Evolutionary conservation across 1,139 yeast genomes (phyloP), one percentile per base, ranked within the genome.

Genomic region (Sugiyamaella grinbergsii): DNA sequence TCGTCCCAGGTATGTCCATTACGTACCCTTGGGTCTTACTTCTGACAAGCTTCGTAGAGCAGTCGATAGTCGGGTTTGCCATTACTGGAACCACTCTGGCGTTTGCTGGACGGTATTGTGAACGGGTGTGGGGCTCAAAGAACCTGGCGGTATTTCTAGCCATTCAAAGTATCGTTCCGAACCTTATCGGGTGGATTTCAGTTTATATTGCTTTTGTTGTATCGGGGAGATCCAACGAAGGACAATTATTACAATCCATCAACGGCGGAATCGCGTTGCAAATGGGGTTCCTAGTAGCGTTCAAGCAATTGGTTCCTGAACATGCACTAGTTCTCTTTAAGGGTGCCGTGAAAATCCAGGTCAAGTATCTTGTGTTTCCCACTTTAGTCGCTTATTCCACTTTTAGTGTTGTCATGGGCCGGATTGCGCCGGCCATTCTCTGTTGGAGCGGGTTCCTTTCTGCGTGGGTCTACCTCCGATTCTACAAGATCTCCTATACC

Each of bases 241-340:
- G 42, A 2, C 41, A 42, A 4, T 22, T 54, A 36, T 43, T 56
- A 19, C 49, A 45, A 19, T 50, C 85, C 3, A 70, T 84, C 47
- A 86, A 87, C 51, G 97, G 96, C 0, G 83, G 89, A 18, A 77
- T 82, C 38, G 82, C 89, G 0, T 71, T 88, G 53, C 75, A 85
- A 56, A 74, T 87, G 63, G 93, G 89, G 2, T 85, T 87, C 59
- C 71, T 90, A 53, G 95, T 91, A 31, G 94, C 90, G 6, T 80
- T 89, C 65, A 90, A 89, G 68, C 97, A 91, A 68, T 73, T 88
- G 59, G 81, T 87, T 28, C 97, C 97, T 4, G 97, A 91, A 65
- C 95, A 89, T 63, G 83, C 88, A 50, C 77, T 89, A 50, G 79
- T 80, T 23, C 70, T 90, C 37, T 81, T 85, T 63, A 76, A 80